Evolutionary conservation across 192 early-diverging fungal genomes (phyloP).

Genomic region (Entomortierella parvispora): DNA sequence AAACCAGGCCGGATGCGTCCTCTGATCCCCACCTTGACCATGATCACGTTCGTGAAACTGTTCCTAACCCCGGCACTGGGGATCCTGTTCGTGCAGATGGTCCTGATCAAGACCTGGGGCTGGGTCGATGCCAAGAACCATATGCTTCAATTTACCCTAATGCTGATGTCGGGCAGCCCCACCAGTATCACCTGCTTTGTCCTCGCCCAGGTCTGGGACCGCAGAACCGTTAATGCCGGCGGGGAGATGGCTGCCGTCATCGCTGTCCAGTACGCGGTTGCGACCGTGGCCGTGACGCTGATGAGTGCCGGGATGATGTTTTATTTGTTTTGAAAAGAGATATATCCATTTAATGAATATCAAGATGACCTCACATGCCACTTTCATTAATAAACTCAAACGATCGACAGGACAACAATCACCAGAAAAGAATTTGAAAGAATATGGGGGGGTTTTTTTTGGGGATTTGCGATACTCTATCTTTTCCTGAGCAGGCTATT

Average conservation of each 20-base stretch:
- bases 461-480: too few relatives aligned
- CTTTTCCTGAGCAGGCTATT: too few relatives aligned
- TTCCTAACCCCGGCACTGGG: slow-evolving; percentile 28
- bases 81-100: slow-evolving; percentile 14
- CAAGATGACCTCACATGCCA: too few relatives aligned
- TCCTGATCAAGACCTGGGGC: slow-evolving; percentile 15
- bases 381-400: too few relatives aligned
- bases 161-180: slow-evolving; percentile 31
- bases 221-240: slow-evolving; percentile 30
- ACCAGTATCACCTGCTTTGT: slow-evolving; percentile 45
- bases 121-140: slow-evolving; percentile 34
- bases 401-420: too few relatives aligned
- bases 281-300: slow-evolving; percentile 17
- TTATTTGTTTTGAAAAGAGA: slow-evolving; percentile 29
- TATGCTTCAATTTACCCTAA: slow-evolving; percentile 43
- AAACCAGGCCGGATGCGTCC: slow-evolving; percentile 48
- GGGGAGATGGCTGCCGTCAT: slow-evolving; percentile 46
- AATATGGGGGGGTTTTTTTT: too few relatives aligned
- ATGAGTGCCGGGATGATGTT: slow-evolving; percentile 43
- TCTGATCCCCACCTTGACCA: slow-evolving; percentile 23
- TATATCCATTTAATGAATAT: too few relatives aligned
- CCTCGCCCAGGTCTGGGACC: slow-evolving; percentile 48
- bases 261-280: slow-evolving; percentile 29
- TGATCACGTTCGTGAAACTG: slow-evolving; percentile 36
- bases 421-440: too few relatives aligned